Evolutionary conservation across 2,329 filamentous ascomycete genomes (phyloP).

Genomic region (Aspergillus carbonarius): DNA sequence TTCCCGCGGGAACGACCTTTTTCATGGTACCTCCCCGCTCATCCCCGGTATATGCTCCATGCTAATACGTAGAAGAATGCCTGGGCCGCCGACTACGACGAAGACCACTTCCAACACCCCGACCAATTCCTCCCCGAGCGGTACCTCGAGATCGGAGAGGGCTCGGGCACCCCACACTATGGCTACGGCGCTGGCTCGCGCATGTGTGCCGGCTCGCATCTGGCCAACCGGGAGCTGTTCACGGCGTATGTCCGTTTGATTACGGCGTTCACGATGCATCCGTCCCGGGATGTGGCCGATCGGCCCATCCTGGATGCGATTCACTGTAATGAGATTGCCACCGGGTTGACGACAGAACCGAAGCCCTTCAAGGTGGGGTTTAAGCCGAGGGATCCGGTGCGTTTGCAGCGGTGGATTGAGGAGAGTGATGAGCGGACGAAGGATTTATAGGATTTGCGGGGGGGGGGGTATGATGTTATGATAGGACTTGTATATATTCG

Average conservation of each 20-base stretch:
- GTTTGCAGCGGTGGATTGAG: constrained; percentile 54
- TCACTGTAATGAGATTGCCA: constrained; percentile 58
- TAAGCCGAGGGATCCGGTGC: constrained; percentile 47
- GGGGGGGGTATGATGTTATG: background rate
- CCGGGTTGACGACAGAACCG: constrained; percentile 60
- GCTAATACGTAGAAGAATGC: constrained; percentile 54
- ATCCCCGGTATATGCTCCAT: too few species aligned
- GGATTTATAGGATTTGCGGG: constrained; percentile 37
- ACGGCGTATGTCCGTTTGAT: constrained; percentile 61
- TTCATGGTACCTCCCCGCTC: constrained; percentile 61
- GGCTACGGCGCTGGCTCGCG: constrained; percentile 63
- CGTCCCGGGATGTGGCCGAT: constrained; percentile 48
- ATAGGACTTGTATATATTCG: background rate
- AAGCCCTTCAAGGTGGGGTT: constrained; percentile 63
- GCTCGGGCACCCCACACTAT: constrained; percentile 59
- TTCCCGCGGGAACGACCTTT: constrained; percentile 75
- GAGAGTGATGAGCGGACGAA: constrained; percentile 55
- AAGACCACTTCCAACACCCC: constrained; percentile 64
- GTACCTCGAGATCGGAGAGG: constrained; percentile 58
- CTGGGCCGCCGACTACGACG: constrained; percentile 73
- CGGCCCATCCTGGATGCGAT: constrained; percentile 57
- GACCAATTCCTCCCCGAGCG: constrained; percentile 67
- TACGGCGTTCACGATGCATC: constrained; percentile 57
- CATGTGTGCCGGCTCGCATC: constrained; percentile 64
- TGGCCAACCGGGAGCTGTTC: constrained; percentile 64